Base-by-base conservation (phyloP, 2,329 filamentous ascomycete species). In the Teratosphaeria zuluensis region DNA sequence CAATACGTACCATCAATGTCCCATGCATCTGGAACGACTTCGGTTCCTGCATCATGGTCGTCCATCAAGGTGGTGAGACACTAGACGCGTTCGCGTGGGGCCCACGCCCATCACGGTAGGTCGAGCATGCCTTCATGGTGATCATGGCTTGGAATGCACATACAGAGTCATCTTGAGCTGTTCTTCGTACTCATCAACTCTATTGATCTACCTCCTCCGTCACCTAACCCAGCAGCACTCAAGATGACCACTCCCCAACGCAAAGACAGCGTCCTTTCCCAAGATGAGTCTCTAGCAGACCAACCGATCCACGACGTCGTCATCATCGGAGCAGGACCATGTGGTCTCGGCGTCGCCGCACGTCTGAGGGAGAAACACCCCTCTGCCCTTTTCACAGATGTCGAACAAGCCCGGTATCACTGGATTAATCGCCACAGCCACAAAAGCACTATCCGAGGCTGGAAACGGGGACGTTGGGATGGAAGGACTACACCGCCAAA, bases 311-410 rank as follows among this genome's bases (percentile, higher is more conserved):
- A 84, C 72, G 87, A 91, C 68, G 83, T 91, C 7, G 74, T 89
- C 59, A 87, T 90, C 68, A 75, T 92, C 48, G 89, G 89, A 8
- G 87, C 84, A 6, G 89, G 89, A 0, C 88, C 89, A 3, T 88
- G 84, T 63, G 88, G 88, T 4, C 83, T 92, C 3, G 87, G 87
- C 4, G 82, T 88, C 5, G 87, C 89, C 8, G 84, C 88, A 1
- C 81, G 89, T 3, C 79, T 92, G 1, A 80, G 82, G 51, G 89
- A 92, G 72, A 78, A 81, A 57, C 88, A 87, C 0, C 89, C 89
- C 0, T 89, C 86, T 0, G 88, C 89, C 1, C 83, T 91, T 56
- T 92, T 92, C 73, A 92, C 89, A 0, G 88, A 92, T 68, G 87
- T 89, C 64, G 89, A 92, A 68, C 88, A 92, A 67, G 84, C 86